Evolutionary conservation across 805 yeast species (phyloP).

Genomic region (Grigorovia jiainica): DNA sequence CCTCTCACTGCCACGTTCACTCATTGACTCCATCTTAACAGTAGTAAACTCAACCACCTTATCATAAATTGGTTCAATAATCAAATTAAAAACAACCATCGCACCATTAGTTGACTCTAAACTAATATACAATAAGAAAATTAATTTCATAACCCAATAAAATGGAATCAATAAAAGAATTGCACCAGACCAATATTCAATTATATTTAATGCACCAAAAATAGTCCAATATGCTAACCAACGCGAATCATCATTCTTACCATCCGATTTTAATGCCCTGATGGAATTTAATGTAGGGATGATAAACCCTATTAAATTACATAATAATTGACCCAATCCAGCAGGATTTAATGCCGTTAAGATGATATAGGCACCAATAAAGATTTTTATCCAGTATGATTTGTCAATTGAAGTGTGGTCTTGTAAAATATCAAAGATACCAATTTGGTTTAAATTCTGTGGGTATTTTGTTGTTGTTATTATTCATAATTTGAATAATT

Average conservation of each 20-base stretch:
- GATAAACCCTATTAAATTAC: conserved; percentile 85
- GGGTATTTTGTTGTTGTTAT: too few species aligned
- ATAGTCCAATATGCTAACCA: conserved; percentile 96
- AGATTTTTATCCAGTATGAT: conserved; percentile 71
- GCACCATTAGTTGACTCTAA: conserved; percentile 89
- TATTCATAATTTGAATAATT: too few species aligned
- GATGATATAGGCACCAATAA: conserved; percentile 56
- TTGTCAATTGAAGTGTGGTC: conserved; percentile 53
- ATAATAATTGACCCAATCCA: conserved; percentile 88
- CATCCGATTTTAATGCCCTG: conserved; percentile 64
- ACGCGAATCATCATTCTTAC: conserved; percentile 68
- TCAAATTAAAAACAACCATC: conserved; percentile 47
- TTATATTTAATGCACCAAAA: conserved; percentile 81
- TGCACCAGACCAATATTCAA: conserved; percentile 93
- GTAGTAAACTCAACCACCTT: too few species aligned
- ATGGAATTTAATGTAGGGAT: conserved; percentile 86
- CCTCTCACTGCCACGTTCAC: too few species aligned
- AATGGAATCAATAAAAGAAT: conserved; percentile 94
- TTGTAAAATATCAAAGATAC: conserved; percentile 34
- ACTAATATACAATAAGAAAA: conserved; percentile 78
- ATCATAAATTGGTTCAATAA: conserved; percentile 58
- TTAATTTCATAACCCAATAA: conserved; percentile 88
- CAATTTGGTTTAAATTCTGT: conserved; percentile 26
- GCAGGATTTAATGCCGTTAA: conserved; percentile 83
- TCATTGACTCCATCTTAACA: too few species aligned